Conservation (phyloP, 2,329 filamentous ascomycete genomes). For the Mycogone perniciosa region DNA sequence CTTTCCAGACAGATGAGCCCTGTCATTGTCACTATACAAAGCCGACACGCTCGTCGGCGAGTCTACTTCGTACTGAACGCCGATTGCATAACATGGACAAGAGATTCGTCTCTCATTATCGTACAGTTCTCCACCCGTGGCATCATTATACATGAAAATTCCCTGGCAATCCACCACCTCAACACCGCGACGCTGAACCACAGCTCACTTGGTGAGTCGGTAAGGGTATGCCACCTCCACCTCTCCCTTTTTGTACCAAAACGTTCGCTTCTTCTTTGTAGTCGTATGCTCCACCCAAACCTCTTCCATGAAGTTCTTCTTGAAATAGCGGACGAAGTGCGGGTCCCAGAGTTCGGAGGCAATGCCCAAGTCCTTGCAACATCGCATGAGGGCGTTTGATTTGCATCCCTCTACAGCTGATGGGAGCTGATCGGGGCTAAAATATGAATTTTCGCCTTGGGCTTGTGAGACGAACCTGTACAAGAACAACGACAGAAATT, state of each 20-base stretch:
- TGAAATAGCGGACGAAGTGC: constrained; percentile 77
- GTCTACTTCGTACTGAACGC: neutral
- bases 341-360: constrained; percentile 97
- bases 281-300: constrained; percentile 81
- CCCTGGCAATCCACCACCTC: neutral
- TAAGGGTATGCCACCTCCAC: constrained; percentile 62
- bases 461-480: constrained; percentile 82
- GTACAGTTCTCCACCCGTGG: constrained; percentile 10
- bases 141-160: neutral
- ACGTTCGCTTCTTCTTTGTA: constrained; percentile 84
- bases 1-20: neutral
- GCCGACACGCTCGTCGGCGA: neutral
- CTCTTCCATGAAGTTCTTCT: constrained; percentile 67
- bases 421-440: constrained; percentile 80
- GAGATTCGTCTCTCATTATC: constrained; percentile 1
- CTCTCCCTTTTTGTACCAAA: constrained; percentile 75
- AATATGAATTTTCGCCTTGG: constrained; percentile 91
- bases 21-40: constrained; percentile 2
- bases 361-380: constrained; percentile 95
- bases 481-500: constrained; percentile 1
- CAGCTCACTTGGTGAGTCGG: constrained; percentile 29
- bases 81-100: constrained; percentile 2
- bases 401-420: constrained; percentile 96
- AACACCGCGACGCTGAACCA: neutral
- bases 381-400: constrained; percentile 94